Base-by-base conservation (phyloP, 805 yeast species). In the Lipomyces starkeyi region DNA sequence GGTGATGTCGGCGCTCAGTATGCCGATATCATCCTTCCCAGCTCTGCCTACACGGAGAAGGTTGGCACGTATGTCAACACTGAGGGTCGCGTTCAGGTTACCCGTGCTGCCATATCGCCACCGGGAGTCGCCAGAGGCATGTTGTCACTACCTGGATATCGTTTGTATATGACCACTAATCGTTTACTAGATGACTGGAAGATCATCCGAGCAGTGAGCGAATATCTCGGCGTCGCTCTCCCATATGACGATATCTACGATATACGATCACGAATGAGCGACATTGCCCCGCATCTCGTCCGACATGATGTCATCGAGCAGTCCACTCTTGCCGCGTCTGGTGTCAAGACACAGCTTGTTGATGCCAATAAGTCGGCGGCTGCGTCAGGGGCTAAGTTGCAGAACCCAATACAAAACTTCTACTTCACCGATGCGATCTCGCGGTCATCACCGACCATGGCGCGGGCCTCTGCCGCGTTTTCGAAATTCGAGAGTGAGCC, bases 371-470 rank as follows among this genome's bases (percentile, higher is more conserved):
- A 79, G 47, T 73, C 79, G 40, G 81, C 84, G 74, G 74, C 78
- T 20, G 80, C 85, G 55, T 75, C 82, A 43, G 86, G 87, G 43
- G 78, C 78, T 34, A 81, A 84, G 63, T 84, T 91, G 76, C 83
- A 83, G 79, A 87, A 88, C 79, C 93, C 93, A 66, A 88, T 91
- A 76, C 86, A 86, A 73, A 90, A 91, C 86, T 91, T 90, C 79
- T 91, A 91, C 83, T 89, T 91, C 84, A 91, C 97, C 47, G 94
- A 91, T 79, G 91, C 90, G 70, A 89, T 91, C 73, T 89, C 96
- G 29, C 86, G 97, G 83, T 87, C 91, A 65, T 91, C 97, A 61
- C 91, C 92, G 72, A 91, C 97, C 37, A 91, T 91, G 97, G 96
- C 97, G 55, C 88, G 85, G 81, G 90, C 96, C 83, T 87, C 92